phyloP scores from a whole-genome alignment of 2,329 filamentous ascomycete genomes.

The Rutstroemia sydowiana region DNA sequence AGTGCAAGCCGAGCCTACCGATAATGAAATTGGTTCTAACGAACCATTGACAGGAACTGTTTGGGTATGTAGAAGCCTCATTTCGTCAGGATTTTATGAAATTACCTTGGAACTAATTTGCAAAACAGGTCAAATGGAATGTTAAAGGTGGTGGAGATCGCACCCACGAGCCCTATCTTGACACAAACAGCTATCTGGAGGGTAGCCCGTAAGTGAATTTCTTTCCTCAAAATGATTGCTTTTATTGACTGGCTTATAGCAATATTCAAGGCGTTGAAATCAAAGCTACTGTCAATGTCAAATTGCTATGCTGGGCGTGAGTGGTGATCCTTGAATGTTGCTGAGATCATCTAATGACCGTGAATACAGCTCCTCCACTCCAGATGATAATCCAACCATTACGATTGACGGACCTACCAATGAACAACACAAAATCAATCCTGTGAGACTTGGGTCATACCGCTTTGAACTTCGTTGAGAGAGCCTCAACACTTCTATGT shows the following conservation, averaged over 20 bases:
- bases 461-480: background rate
- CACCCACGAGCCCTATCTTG: background rate
- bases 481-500: background rate
- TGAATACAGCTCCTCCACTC: background rate
- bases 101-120: background rate
- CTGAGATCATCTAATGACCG: background rate
- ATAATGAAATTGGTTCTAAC: background rate
- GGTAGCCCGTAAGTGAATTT: background rate
- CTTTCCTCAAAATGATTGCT: background rate
- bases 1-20: background rate
- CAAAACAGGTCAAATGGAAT: background rate
- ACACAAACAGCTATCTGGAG: background rate
- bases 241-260: background rate
- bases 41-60: background rate
- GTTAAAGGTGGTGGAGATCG: background rate
- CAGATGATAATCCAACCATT: background rate
- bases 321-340: background rate
- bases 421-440: background rate
- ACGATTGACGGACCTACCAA: background rate
- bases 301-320: background rate
- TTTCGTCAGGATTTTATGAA: background rate
- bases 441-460: background rate
- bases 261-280: background rate
- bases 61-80: background rate
- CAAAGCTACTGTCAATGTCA: background rate